A percentile compares a stretch with the other conserved stretches of the same genome.
Evolutionary conservation across 2,329 filamentous ascomycete species (phyloP).

Genomic region (Aspergillus spinulosporus): DNA sequence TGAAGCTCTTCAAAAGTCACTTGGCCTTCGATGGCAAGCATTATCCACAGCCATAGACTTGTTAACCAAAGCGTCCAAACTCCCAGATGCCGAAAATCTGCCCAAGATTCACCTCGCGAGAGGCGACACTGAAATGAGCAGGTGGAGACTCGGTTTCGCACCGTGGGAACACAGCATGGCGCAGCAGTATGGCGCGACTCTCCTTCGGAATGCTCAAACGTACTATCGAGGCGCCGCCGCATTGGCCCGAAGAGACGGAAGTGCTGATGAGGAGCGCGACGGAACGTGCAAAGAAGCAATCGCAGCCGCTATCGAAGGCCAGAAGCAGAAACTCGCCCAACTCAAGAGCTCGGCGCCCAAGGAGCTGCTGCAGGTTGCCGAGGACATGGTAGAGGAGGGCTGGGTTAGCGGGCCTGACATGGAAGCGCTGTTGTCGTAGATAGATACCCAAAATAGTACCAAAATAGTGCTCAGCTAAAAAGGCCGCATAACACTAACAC

Average conservation of each 20-base stretch:
- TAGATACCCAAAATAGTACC: not conserved
- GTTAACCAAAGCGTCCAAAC: slow-evolving; percentile 53
- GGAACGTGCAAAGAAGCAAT: slow-evolving; percentile 52
- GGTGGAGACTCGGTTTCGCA: slow-evolving; percentile 52
- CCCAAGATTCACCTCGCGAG: slow-evolving; percentile 56
- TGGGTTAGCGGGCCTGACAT: slow-evolving; percentile 42
- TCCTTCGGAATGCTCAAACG: slow-evolving; percentile 58
- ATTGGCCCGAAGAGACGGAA: slow-evolving; percentile 43
- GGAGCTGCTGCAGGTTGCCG: slow-evolving; percentile 45
- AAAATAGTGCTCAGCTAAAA: not conserved
- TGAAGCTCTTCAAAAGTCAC: slow-evolving; percentile 32
- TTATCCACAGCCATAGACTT: slow-evolving; percentile 53
- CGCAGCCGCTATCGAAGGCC: slow-evolving; percentile 47
- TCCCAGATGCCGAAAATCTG: slow-evolving; percentile 52
- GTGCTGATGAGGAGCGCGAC: slow-evolving; percentile 45
- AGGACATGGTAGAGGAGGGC: slow-evolving; percentile 56
- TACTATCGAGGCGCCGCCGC: slow-evolving; percentile 58
- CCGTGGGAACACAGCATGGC: slow-evolving; percentile 47
- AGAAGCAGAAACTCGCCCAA: slow-evolving; percentile 42
- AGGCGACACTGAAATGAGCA: slow-evolving; percentile 57
- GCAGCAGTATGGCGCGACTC: slow-evolving; percentile 46
- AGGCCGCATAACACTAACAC: too few relatives aligned
- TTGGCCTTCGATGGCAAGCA: slow-evolving; percentile 52
- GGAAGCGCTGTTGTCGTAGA: slow-evolving; percentile 35
- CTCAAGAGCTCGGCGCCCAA: slow-evolving; percentile 37